Evolutionary conservation across 139 green algal genomes (phyloP).

Genomic region (Chlorella sorokiniana): DNA sequence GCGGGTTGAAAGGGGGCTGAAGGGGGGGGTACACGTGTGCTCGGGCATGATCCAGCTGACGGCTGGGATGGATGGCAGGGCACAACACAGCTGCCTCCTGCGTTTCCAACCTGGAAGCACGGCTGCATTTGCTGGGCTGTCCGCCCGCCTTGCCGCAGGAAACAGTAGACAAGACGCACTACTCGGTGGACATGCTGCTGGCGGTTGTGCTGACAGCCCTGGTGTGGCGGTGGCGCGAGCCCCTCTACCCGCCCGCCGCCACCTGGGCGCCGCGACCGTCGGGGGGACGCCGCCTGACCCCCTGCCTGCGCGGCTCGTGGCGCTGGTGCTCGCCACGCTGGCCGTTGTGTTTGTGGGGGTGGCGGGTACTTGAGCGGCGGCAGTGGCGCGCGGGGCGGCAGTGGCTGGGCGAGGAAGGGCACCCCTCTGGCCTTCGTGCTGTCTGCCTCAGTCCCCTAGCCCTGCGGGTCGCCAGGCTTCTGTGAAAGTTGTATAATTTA

Average conservation of each 20-base stretch:
- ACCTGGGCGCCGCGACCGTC: slow-evolving; percentile 3
- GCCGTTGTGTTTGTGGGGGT: slow-evolving; percentile 46
- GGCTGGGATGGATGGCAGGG: too few relatives aligned
- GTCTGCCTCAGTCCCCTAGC: too few relatives aligned
- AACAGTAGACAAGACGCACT: slow-evolving; percentile 49
- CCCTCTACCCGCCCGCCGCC: slow-evolving; percentile 58
- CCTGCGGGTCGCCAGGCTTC: too few relatives aligned
- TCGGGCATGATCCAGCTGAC: too few relatives aligned
- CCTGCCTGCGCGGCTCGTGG: slow-evolving; percentile 34
- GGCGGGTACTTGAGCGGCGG: too few relatives aligned
- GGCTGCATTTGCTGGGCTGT: not conserved
- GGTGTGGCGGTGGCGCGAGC: slow-evolving; percentile 69
- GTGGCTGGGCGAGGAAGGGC: too few relatives aligned
- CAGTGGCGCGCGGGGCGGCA: too few relatives aligned
- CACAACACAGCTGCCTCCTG: too few relatives aligned
- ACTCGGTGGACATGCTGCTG: slow-evolving; percentile 85
- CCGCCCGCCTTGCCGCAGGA: not conserved
- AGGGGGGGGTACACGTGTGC: too few relatives aligned
- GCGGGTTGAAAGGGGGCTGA: too few relatives aligned
- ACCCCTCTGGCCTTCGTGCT: too few relatives aligned
- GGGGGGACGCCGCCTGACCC: slow-evolving; percentile 27
- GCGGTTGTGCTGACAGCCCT: slow-evolving; percentile 72
- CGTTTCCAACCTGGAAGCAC: not conserved
- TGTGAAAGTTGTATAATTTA: too few relatives aligned
- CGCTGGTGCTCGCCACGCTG: slow-evolving; percentile 36